Conservation (phyloP, 441 rosid species). For the Capsella rubella region DNA sequence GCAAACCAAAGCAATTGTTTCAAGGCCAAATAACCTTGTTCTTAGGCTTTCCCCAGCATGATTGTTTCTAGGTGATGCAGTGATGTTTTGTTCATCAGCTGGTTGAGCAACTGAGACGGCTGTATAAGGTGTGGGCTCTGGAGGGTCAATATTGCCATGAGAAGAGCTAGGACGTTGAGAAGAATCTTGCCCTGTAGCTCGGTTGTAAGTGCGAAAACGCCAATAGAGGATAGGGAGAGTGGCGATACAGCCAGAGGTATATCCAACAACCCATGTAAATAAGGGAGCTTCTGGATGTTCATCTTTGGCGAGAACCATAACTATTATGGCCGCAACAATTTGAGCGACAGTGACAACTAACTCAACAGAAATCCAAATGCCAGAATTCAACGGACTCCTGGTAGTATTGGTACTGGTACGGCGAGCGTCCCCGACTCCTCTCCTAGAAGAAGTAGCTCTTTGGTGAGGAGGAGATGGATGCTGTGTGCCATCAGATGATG, state of each 20-base stretch:
- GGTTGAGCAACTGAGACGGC: conserved; percentile 66
- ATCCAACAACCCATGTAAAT: conserved; percentile 74
- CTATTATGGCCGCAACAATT: conserved; percentile 68
- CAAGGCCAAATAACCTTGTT: conserved; percentile 46
- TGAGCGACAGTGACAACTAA: conserved; percentile 70
- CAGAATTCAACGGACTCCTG: conserved; percentile 76
- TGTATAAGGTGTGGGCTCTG: conserved; percentile 64
- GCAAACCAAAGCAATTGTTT: conserved; percentile 21
- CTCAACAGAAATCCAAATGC: conserved; percentile 78
- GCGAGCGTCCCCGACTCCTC: conserved; percentile 51
- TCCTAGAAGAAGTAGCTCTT: conserved; percentile 52
- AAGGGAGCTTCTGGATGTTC: conserved; percentile 75
- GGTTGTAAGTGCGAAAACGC: conserved; percentile 62
- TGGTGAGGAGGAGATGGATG: conserved; percentile 47
- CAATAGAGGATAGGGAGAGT: conserved; percentile 75
- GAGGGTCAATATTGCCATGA: conserved; percentile 47
- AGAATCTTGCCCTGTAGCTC: conserved; percentile 48
- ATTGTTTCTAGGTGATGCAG: conserved; percentile 44
- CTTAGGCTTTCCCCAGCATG: conserved; percentile 54
- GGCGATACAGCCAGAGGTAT: conserved; percentile 75
- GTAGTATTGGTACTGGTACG: conserved; percentile 29
- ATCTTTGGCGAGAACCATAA: conserved; percentile 61
- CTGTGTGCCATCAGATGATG: conserved; percentile 27
- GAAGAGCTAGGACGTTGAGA: conserved; percentile 52
- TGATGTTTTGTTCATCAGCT: conserved; percentile 62